Base-by-base conservation (phyloP, 2,329 filamentous ascomycete genomes). In the Sporothrix inflata region DNA sequence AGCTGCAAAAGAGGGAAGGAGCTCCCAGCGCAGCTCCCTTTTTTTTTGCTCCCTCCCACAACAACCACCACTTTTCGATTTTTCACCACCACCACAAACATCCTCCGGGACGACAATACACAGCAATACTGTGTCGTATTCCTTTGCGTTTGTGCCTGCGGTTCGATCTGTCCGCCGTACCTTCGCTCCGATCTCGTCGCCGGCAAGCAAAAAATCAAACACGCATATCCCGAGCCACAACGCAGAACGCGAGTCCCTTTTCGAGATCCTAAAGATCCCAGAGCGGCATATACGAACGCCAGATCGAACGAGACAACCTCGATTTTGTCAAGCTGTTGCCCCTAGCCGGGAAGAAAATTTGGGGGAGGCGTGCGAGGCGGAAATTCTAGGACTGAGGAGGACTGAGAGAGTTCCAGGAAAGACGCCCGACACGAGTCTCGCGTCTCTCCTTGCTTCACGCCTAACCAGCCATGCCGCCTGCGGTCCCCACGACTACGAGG, bases 401-500 rank as follows among this genome's bases (percentile, higher is more conserved):
- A 34, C 57, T n/a, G 38, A 38, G n/a, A 49, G 47, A 55, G 42
- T 12, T 40, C 42, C 2, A 40, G 70, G 38, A 51, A 71, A 71
- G 40, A 21, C 67, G 67, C 34, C n/a, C 38, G 34, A 24, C 27
- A 14, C 24, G 47, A 8, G 12, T 42, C 34, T 38, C 14, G 34
- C n/a, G 47, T 57, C 45, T 68, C 19, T 34, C 34, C 55, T 34
- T 30, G 2, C 42, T 51, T 7, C 19, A 34, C 34, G 12, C 8
- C 30, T 8, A 53, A 74, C 69, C 72, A 71, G 73, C 74, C 73
- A 75, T 76, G 73, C 71, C 75, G 45, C 69, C 70, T 69, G 82
- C 82, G 78, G 81, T 83, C 73, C 81, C 84, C 55, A 80, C 82
- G 74, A 84, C 80, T 77, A 85, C 83, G 75, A 82, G 85, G 80